phyloP scores from a whole-genome alignment of 352 stramenopile genomes.

The Saprolegnia parasitica region DNA sequence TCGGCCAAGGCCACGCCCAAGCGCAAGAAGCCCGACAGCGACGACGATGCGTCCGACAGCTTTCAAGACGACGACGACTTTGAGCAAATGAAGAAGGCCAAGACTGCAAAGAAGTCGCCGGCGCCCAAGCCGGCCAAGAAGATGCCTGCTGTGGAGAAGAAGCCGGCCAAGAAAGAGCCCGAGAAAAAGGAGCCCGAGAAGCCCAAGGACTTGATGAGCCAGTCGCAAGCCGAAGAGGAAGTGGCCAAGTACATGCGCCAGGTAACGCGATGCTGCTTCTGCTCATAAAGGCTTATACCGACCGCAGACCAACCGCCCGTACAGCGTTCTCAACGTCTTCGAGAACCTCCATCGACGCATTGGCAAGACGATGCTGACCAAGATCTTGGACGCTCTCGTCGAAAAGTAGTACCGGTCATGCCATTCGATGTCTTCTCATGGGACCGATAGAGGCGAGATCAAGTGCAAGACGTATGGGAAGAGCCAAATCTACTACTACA shows the following conservation, averaged over 20 bases:
- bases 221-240: slow-evolving; percentile 19
- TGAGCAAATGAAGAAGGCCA: neutral
- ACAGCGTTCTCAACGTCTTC: slow-evolving; percentile 82
- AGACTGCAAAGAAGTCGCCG: neutral
- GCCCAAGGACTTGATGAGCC: slow-evolving; percentile 21
- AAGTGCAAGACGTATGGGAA: slow-evolving; percentile 73
- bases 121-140: neutral
- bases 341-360: slow-evolving; percentile 76
- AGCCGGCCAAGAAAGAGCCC: neutral
- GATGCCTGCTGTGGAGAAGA: slow-evolving; percentile 12
- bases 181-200: slow-evolving; percentile 2
- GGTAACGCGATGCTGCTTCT: neutral
- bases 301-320: slow-evolving; percentile 65
- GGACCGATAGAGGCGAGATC: slow-evolving; percentile 45
- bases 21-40: neutral
- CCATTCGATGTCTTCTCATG: neutral
- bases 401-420: slow-evolving; percentile 49
- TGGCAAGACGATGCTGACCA: slow-evolving; percentile 66
- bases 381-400: slow-evolving; percentile 65
- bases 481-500: slow-evolving; percentile 80
- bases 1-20: slow-evolving; percentile 5
- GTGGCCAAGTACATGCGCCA: slow-evolving; percentile 25
- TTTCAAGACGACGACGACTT: neutral
- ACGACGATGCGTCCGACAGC: neutral
- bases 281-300: neutral